These are phyloP conservation scores for Barnettozyma siamensis DNA, from an alignment of 805 yeast species.

Conservation along the genomic window DNA sequence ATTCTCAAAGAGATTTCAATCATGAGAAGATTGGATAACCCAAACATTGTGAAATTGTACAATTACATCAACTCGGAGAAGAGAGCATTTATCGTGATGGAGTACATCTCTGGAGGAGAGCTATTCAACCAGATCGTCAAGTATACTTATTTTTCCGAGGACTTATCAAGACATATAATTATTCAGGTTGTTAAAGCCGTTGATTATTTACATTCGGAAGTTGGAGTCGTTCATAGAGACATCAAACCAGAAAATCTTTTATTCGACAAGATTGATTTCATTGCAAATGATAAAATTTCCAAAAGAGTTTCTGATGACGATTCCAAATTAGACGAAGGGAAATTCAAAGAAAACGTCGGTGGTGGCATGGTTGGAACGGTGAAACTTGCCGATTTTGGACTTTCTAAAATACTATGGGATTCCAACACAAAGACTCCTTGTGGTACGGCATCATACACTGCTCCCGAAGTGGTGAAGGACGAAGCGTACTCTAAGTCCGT, in stretches of 20 bases:
- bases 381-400: conserved; percentile 92
- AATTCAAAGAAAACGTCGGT: conserved; percentile 71
- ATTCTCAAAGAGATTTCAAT: conserved; percentile 78
- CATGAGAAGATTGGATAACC: conserved; percentile 59
- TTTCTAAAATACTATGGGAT: conserved; percentile 79
- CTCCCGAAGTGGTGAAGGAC: conserved; percentile 95
- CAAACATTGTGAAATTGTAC: conserved; percentile 57
- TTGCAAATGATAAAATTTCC: conserved; percentile 39
- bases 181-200: conserved; percentile 60
- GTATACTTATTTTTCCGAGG: conserved; percentile 61
- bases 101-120: conserved; percentile 74
- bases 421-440: conserved; percentile 92
- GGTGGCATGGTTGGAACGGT: conserved; percentile 90
- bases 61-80: conserved; percentile 60
- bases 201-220: conserved; percentile 61
- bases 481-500: conserved; percentile 90
- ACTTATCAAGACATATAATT: conserved; percentile 57
- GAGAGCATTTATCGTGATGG: conserved; percentile 66
- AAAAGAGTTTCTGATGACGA: conserved; percentile 54
- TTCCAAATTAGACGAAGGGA: conserved; percentile 81
- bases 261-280: conserved; percentile 51
- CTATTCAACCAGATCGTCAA: conserved; percentile 63
- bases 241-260: conserved; percentile 76
- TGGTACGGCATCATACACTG: conserved; percentile 98
- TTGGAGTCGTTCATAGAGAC: conserved; percentile 80